Percentiles rank a stretch among this genome's conserved stretches.
Conservation (phyloP, 1,284 basidiomycete genomes). For the Cerioporus squamosus region DNA sequence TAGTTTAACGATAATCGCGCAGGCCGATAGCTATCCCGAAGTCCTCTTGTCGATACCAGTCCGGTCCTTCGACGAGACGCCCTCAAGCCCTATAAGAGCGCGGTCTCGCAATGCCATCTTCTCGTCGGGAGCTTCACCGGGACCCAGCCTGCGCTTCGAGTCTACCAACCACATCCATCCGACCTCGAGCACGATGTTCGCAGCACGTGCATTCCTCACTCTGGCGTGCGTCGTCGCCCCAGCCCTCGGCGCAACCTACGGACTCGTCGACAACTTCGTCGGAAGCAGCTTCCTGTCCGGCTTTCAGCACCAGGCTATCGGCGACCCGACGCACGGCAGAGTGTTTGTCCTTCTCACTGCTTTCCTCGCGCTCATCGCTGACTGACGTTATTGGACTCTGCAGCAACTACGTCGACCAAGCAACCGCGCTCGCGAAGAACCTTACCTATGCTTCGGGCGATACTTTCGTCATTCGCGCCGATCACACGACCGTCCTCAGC, state of each 20-base stretch:
- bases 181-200: background rate
- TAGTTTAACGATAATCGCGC: too few species aligned
- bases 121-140: too few species aligned
- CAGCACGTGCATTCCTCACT: background rate
- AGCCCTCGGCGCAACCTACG: conserved; percentile 1
- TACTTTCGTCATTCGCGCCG: conserved; percentile 49
- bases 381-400: background rate
- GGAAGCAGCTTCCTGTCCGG: conserved; percentile 51
- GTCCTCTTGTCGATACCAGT: too few species aligned
- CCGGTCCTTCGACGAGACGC: too few species aligned
- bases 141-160: too few species aligned
- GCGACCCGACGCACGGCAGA: conserved; percentile 62
- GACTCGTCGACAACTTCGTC: conserved; percentile 41
- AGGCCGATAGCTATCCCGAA: too few species aligned
- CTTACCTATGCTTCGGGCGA: conserved; percentile 32
- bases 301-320: conserved; percentile 52
- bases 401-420: conserved; percentile 39
- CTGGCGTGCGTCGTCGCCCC: background rate
- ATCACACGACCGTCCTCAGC: conserved; percentile 50
- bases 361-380: background rate
- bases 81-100: too few species aligned
- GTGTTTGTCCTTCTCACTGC: conserved; percentile 45
- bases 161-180: too few species aligned
- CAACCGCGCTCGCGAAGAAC: conserved; percentile 34
- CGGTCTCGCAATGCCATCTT: too few species aligned